Base-by-base conservation (phyloP, 2,329 filamentous ascomycete species). In the Sporothrix curviconia region DNA sequence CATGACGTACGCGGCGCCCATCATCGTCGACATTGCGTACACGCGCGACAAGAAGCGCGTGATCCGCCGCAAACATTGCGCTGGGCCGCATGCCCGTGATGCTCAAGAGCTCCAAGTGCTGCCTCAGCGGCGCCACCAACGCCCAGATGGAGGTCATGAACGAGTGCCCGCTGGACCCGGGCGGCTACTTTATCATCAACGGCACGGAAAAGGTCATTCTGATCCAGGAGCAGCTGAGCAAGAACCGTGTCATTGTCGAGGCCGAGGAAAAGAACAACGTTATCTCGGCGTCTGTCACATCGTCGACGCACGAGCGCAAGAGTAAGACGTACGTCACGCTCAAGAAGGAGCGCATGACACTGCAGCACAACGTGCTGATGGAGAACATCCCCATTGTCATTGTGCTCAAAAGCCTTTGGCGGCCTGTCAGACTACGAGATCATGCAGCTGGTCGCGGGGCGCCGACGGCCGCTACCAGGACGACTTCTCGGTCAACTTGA, bases 191-290 rank as follows among this genome's bases (percentile, higher is more conserved):
- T 67, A 94, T 99, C 67, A 91, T 97, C 64, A 90, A 92, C 66
- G 94, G 94, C 47, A 96, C 95, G 19, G 94, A 99, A 71, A 99
- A 99, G 76, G 94, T 99, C 65, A 99, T 99, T 68, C 77, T 99
- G 43, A 95, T 99, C 14, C 94, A 99, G 72, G 95, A 99, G 69
- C 94, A 99, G 74, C 77, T 99, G 69, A 99, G 94, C 80, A 99
- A 99, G 81, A 99, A 99, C 73, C 85, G 94, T 76, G 89, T 99
- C 67, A 96, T 99, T 69, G 92, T 99, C 15, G 95, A 99, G 73
- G 86, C 90, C 56, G 89, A 92, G 66, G 81, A 86, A 54, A 95
- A 95, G 75, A 97, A 96, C 73, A 89, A 89, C 60, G 85, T 95
- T 62, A 92, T 97, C 57, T 90, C 92, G 64, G 94, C 95, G 37